Evolutionary conservation across 495 filamentous ascomycete species (phyloP), one percentile per base, ranked within the genome.

Genomic region (Cairneyella variabilis): DNA sequence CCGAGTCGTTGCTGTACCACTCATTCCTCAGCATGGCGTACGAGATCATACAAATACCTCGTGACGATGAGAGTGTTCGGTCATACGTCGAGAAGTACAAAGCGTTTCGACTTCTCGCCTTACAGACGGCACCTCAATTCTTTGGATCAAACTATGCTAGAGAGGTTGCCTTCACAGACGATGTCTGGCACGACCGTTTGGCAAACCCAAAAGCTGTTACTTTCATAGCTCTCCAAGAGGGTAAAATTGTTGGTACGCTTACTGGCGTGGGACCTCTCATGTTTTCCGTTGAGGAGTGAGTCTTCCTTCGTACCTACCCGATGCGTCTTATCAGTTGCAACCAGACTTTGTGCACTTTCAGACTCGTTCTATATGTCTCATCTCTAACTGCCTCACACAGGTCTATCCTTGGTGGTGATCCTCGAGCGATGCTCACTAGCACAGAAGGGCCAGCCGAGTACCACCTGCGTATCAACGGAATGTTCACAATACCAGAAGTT

Each of bases 141-240:
- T 82, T 79, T 57, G 69, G 70, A 14, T 75, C 76, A 6, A 76
- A 66, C 1, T 77, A 75, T 51, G 71, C 68, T 22, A 58, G 64
- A 22, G 76, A 80, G 56, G 60, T 61, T 51, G 65, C 64, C 17
- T 73, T 74, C 56, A 54, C 58, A 10, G 60, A 72, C 12, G 66
- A 71, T 14, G 58, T 59, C 46, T 79, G 76, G 68, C 58, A 66
- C 23, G 59, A 59, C 16, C 72, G 74, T 36, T 60, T 82, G 26
- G 56, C 54, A 52, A 79, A 76, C 57, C 75, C 74, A 22, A 48
- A 65, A 3, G 69, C 66, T 25, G 71, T 61, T 44, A 70, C 69
- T 5, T 72, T 77, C 50, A 56, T 76, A 40, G 64, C 76, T 26
- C 53, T 74, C 12, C 21, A 56, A 41, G 26, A 52, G 27, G 42